phyloP scores from a whole-genome alignment of 2,329 filamentous ascomycete species.

The Microdochium trichocladiopsis region DNA sequence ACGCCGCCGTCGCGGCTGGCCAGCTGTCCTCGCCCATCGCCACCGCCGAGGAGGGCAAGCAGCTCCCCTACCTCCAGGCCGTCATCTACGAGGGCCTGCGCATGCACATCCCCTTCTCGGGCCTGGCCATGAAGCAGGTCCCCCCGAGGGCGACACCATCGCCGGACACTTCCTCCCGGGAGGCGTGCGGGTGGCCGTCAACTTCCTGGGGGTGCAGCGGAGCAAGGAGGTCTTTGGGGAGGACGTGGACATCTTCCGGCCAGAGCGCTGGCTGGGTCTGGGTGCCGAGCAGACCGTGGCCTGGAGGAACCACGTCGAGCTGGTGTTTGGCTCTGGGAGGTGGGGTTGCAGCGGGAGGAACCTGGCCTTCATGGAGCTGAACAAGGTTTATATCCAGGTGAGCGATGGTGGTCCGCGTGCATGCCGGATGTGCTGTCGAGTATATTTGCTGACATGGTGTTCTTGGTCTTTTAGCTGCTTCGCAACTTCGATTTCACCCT shows the following conservation, averaged over 20 bases:
- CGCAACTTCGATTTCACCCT: conserved; percentile 14
- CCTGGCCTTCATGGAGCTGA: conserved; percentile 33
- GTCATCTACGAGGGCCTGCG: conserved; percentile 29
- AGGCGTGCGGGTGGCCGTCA: conserved; percentile 22
- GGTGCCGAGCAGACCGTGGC: conserved; percentile 16
- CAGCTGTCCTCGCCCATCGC: conserved; percentile 15
- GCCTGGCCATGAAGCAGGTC: conserved; percentile 17
- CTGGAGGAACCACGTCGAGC: conserved; percentile 25
- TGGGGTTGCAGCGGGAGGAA: conserved; percentile 31
- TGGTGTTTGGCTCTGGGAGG: conserved; percentile 30
- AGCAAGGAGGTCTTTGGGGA: conserved; percentile 17
- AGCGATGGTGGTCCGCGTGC: conserved; percentile 5
- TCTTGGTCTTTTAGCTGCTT: conserved; percentile 5
- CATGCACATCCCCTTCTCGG: conserved; percentile 22
- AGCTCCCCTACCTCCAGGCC: conserved; percentile 25
- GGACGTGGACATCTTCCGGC: conserved; percentile 21
- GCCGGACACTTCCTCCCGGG: conserved; percentile 19
- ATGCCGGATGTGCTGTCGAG: not conserved
- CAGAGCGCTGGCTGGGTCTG: conserved; percentile 22
- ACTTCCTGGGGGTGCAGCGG: conserved; percentile 18
- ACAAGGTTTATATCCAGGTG: conserved; percentile 34
- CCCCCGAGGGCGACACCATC: conserved; percentile 18
- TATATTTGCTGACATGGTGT: not conserved
- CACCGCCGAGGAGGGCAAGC: conserved; percentile 13
- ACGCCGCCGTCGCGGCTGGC: conserved; percentile 22